These are phyloP conservation scores for Erysimum pusillum DNA, from an alignment of 441 rosid species.

Conservation along the genomic window DNA sequence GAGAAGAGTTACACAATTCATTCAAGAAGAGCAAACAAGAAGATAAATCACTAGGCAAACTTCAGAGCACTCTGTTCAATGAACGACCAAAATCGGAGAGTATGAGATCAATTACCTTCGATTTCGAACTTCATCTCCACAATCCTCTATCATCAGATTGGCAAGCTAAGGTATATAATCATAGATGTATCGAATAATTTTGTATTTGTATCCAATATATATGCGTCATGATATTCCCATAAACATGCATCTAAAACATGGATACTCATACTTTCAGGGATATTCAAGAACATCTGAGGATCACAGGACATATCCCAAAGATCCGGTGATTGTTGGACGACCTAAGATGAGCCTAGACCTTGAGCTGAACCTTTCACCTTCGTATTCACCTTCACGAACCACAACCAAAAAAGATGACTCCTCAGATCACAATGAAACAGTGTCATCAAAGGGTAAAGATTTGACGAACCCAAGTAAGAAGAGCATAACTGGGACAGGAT, in stretches of 20 bases:
- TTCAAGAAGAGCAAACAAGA: conserved; percentile 45
- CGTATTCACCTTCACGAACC: conserved; percentile 54
- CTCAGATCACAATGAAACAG: conserved; percentile 40
- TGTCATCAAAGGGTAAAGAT: conserved; percentile 41
- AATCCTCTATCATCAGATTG: conserved; percentile 72
- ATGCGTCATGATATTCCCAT: background rate
- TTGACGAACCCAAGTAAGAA: conserved; percentile 39
- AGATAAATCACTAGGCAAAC: conserved; percentile 40
- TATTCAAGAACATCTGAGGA: conserved; percentile 62
- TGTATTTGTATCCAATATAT: background rate
- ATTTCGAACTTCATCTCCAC: conserved; percentile 74
- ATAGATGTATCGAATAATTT: background rate
- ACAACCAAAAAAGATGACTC: conserved; percentile 24
- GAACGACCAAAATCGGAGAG: conserved; percentile 39
- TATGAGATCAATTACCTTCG: conserved; percentile 44
- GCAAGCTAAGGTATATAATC: conserved; percentile 73
- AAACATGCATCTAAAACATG: conserved; percentile 32
- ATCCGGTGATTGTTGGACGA: conserved; percentile 44
- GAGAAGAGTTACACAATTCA: conserved; percentile 41
- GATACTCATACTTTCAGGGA: conserved; percentile 21
- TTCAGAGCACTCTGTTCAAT: conserved; percentile 26
- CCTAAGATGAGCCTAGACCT: conserved; percentile 78
- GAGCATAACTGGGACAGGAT: conserved; percentile 28
- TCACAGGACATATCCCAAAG: conserved; percentile 43
- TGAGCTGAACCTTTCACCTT: conserved; percentile 72